phyloP scores from a whole-genome alignment of 169 alveolate species.

The Neospora caninum region DNA sequence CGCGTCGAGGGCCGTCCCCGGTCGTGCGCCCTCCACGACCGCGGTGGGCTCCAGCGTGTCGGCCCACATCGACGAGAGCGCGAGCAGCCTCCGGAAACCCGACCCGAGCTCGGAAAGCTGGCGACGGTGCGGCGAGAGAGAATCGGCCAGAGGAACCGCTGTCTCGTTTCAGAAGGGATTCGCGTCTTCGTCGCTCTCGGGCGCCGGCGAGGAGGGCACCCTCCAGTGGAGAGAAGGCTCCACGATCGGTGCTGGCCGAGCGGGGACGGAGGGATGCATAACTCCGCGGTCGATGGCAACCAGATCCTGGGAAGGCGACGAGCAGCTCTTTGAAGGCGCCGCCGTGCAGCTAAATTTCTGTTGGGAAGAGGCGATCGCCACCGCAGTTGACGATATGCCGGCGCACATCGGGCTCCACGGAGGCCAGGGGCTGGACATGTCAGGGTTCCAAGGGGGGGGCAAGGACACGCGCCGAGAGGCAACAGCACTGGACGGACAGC shows the following conservation, averaged over 20 bases:
- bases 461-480: background rate
- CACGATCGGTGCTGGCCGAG: background rate
- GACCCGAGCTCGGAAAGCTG: background rate
- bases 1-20: background rate
- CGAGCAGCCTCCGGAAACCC: background rate
- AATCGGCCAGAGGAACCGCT: background rate
- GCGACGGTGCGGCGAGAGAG: background rate
- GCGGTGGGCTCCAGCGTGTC: background rate
- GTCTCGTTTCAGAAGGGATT: background rate
- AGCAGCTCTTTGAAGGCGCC: constrained; percentile 29
- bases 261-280: background rate
- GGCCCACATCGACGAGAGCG: background rate
- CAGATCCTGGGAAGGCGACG: background rate
- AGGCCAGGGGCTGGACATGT: background rate
- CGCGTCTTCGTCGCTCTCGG: background rate
- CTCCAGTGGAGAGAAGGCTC: background rate
- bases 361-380: constrained; percentile 6
- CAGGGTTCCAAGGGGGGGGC: background rate
- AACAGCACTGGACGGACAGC: background rate
- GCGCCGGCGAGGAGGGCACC: background rate
- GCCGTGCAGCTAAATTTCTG: background rate
- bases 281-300: background rate
- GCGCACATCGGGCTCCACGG: background rate
- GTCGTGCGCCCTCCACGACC: background rate
- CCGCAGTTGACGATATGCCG: background rate